Conservation (phyloP, 2,329 filamentous ascomycete species). For the Lecanicillium sp. region DNA sequence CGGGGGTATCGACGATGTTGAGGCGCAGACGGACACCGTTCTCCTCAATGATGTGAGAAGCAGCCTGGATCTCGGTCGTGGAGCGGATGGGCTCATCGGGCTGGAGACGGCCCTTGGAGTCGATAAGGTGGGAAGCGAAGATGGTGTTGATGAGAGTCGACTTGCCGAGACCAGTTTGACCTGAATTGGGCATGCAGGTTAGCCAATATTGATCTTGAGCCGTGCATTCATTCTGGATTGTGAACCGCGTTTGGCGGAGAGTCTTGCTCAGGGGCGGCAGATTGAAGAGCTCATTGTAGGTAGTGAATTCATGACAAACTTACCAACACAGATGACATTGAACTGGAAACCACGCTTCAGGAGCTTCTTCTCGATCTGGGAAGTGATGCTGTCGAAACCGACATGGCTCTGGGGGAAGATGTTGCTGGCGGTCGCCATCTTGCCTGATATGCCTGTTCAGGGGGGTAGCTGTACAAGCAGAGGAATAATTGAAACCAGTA, state of each 20-base stretch:
- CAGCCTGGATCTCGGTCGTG: slow-evolving; percentile 96
- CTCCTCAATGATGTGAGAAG: slow-evolving; percentile 98
- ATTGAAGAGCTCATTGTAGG: not conserved
- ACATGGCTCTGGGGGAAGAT: slow-evolving; percentile 95
- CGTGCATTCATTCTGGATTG: not conserved
- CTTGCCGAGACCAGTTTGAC: slow-evolving; percentile 97
- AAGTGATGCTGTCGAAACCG: slow-evolving; percentile 99
- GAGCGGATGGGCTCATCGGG: slow-evolving; percentile 90
- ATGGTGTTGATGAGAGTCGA: slow-evolving; percentile 99
- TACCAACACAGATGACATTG: slow-evolving; percentile 99
- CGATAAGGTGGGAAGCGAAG: slow-evolving; percentile 98
- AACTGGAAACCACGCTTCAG: slow-evolving; percentile 99
- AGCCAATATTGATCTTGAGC: slow-evolving; percentile 1
- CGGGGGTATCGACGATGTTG: slow-evolving; percentile 98
- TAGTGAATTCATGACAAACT: slow-evolving; percentile 30
- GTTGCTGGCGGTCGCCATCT: slow-evolving; percentile 29
- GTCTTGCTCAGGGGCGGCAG: slow-evolving; percentile 10
- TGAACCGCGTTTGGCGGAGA: slow-evolving; percentile 6
- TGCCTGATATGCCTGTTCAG: too few relatives aligned
- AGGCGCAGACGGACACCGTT: slow-evolving; percentile 94
- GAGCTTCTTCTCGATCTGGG: slow-evolving; percentile 98
- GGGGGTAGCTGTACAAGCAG: not conserved
- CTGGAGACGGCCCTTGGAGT: slow-evolving; percentile 90
- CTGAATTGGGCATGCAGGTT: slow-evolving; percentile 36
- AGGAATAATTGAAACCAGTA: slow-evolving; percentile 23